These are phyloP conservation scores for Erythrobasidium hasegawianum DNA, from an alignment of 1,284 basidiomycete genomes.

Conservation along the genomic window DNA sequence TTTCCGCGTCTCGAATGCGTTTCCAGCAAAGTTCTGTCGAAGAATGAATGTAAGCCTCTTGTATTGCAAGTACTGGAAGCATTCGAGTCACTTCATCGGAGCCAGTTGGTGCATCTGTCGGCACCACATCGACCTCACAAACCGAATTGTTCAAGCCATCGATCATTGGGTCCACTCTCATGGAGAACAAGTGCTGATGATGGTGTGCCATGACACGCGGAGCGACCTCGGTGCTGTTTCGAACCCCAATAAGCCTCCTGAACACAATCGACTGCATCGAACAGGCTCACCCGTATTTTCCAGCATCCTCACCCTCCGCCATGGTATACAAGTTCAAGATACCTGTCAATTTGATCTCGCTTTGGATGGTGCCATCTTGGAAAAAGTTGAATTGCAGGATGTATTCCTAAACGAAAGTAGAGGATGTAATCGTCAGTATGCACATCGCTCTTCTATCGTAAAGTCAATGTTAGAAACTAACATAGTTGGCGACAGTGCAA, in stretches of 20 bases:
- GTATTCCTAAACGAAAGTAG: conserved; percentile 66
- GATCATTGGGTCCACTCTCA: conserved; percentile 78
- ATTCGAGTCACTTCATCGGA: conserved; percentile 53
- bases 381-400: conserved; percentile 75
- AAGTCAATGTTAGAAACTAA: too few species aligned
- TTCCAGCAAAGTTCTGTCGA: conserved; percentile 68
- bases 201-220: conserved; percentile 83
- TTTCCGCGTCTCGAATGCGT: conserved; percentile 69
- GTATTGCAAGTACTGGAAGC: too few species aligned
- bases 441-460: too few species aligned
- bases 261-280: background rate
- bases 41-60: too few species aligned
- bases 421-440: too few species aligned
- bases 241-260: background rate
- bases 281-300: conserved; percentile 33
- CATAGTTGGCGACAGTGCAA: conserved; percentile 83
- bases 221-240: conserved; percentile 70
- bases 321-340: conserved; percentile 57
- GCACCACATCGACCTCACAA: conserved; percentile 72
- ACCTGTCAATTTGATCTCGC: conserved; percentile 74
- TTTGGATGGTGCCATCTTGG: conserved; percentile 59
- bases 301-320: conserved; percentile 55
- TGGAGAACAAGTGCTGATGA: conserved; percentile 59
- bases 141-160: conserved; percentile 82
- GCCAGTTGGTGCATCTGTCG: conserved; percentile 62